Conservation (phyloP, 1,139 yeast species). For the Citeromyces hawaiiensis region DNA sequence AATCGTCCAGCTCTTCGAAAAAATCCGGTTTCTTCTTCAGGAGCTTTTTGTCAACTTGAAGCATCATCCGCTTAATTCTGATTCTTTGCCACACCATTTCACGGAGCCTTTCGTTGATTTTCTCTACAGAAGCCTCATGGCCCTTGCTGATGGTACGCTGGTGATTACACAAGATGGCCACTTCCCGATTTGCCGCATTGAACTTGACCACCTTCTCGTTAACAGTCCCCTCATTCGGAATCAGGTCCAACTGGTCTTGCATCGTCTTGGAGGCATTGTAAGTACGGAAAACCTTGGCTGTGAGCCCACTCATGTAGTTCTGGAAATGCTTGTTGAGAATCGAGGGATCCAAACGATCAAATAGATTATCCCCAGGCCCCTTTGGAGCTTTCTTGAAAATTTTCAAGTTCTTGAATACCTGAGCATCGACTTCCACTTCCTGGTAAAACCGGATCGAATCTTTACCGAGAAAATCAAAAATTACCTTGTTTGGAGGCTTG, state of each 20-base stretch:
- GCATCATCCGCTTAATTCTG: slow-evolving; percentile 57
- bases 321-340: slow-evolving; percentile 78
- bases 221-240: slow-evolving; percentile 73
- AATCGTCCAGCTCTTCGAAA: slow-evolving; percentile 61
- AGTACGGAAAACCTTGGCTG: slow-evolving; percentile 96
- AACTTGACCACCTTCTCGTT: slow-evolving; percentile 78
- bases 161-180: slow-evolving; percentile 93
- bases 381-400: slow-evolving; percentile 84
- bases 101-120: slow-evolving; percentile 60
- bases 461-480: slow-evolving; percentile 93
- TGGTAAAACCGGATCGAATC: slow-evolving; percentile 89
- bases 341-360: slow-evolving; percentile 80
- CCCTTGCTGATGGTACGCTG: slow-evolving; percentile 84
- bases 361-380: slow-evolving; percentile 82
- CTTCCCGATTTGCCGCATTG: slow-evolving; percentile 92
- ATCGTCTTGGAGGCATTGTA: slow-evolving; percentile 92
- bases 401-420: slow-evolving; percentile 78
- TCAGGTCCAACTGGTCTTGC: slow-evolving; percentile 86
- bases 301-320: slow-evolving; percentile 81
- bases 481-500: slow-evolving; percentile 74
- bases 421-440: slow-evolving; percentile 81
- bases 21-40: slow-evolving; percentile 38
- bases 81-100: slow-evolving; percentile 81
- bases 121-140: slow-evolving; percentile 70
- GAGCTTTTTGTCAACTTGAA: slow-evolving; percentile 46